These are phyloP conservation scores for Diaporthe sp. DNA, from an alignment of 2,329 filamentous ascomycete species.

Conservation along the genomic window DNA sequence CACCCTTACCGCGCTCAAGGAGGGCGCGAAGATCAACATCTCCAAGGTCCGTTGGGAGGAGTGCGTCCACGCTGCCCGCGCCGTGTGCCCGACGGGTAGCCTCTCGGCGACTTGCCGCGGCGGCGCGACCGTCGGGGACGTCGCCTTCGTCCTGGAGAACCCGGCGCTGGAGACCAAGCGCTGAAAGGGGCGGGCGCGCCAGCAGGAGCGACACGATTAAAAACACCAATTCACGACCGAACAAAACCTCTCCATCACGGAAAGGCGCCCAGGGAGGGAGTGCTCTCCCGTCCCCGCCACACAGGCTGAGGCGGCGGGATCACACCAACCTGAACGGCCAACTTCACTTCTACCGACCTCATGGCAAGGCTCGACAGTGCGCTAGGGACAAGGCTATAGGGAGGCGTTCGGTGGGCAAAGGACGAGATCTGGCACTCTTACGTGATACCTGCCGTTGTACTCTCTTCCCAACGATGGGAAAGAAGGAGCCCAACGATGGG, in stretches of 20 bases:
- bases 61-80: constrained; percentile 66
- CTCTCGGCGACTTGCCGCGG: constrained; percentile 62
- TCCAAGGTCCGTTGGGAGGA: constrained; percentile 67
- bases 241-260: neutral
- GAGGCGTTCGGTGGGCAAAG: constrained; percentile 6
- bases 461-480: neutral
- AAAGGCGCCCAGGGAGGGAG: neutral
- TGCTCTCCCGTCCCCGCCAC: neutral
- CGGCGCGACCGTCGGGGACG: constrained; percentile 61
- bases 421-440: neutral
- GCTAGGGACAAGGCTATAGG: constrained; percentile 24
- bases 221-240: constrained; percentile 1
- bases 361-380: constrained; percentile 28
- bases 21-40: constrained; percentile 65
- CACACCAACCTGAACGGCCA: neutral
- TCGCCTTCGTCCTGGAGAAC: constrained; percentile 57
- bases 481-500: neutral
- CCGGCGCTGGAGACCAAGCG: constrained; percentile 40
- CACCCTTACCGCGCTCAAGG: constrained; percentile 56
- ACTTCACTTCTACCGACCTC: constrained; percentile 32
- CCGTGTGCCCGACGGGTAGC: constrained; percentile 65
- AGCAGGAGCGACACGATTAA: neutral
- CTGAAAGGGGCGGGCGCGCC: neutral
- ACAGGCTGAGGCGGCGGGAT: neutral
- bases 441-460: constrained; percentile 1